These are phyloP conservation scores for Pythium guiyangense DNA, from an alignment of 352 stramenopile species.

Conservation along the genomic window DNA sequence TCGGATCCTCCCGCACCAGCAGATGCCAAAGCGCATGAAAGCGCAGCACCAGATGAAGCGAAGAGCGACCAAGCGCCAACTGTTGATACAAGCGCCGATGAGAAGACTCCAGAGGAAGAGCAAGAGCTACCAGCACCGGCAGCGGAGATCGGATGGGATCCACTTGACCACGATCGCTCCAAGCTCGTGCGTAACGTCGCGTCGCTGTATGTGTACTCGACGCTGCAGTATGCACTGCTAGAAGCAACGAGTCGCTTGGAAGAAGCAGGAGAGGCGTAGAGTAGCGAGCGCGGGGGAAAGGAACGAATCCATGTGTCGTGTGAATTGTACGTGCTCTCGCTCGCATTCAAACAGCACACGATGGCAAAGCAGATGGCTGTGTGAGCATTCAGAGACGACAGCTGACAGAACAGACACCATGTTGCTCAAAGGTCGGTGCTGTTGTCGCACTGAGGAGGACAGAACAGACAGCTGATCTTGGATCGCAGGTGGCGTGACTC, in stretches of 20 bases:
- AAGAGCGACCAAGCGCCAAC: not conserved
- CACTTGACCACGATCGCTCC: constrained; percentile 13
- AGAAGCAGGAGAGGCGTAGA: not conserved
- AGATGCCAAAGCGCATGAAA: not conserved
- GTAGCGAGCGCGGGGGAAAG: no score
- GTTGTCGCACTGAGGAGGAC: no score
- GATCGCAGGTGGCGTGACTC: no score
- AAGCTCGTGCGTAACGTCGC: constrained; percentile 17
- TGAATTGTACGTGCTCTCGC: no score
- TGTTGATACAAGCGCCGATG: not conserved
- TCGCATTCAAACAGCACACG: no score
- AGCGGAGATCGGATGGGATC: constrained; percentile 17
- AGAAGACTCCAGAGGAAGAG: not conserved
- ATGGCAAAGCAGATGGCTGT: no score
- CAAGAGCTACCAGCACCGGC: not conserved
- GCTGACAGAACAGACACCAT: no score
- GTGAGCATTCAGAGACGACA: no score
- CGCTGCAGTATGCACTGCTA: constrained; percentile 18
- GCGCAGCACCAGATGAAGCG: not conserved
- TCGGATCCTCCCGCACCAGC: not conserved
- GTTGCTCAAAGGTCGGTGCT: no score
- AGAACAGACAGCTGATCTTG: no score
- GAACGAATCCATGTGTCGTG: no score
- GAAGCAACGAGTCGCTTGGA: constrained; percentile 3
- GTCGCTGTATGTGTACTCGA: constrained; percentile 18